Conservation (phyloP, 305 asterid genomes). For the Andrographis paniculata region DNA sequence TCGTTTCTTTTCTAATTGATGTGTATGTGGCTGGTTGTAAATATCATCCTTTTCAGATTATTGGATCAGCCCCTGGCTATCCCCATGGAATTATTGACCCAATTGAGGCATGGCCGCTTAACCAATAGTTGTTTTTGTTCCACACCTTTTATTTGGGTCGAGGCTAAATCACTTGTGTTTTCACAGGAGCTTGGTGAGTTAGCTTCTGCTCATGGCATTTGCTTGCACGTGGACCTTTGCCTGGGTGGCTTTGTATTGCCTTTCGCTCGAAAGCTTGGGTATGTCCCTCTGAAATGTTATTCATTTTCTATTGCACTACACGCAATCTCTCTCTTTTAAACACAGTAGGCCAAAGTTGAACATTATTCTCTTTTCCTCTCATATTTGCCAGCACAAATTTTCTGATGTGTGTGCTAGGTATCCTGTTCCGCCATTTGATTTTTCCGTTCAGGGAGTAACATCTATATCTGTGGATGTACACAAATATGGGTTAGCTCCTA, state of each 20-base stretch:
- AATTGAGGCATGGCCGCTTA: slow-evolving; percentile 56
- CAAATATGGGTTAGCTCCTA: slow-evolving; percentile 98
- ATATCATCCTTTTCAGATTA: slow-evolving; percentile 47
- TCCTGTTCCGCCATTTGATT: slow-evolving; percentile 89
- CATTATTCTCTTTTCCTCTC: too few relatives aligned
- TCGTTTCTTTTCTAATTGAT: slow-evolving; percentile 13
- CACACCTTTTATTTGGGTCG: too few relatives aligned
- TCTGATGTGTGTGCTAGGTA: slow-evolving; percentile 38
- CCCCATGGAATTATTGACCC: slow-evolving; percentile 99
- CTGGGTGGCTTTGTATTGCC: slow-evolving; percentile 98
- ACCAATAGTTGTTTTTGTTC: too few relatives aligned
- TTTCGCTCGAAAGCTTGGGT: slow-evolving; percentile 98
- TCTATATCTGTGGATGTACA: slow-evolving; percentile 95
- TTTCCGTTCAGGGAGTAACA: slow-evolving; percentile 88
- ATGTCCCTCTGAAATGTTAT: slow-evolving; percentile 18
- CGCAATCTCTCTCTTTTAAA: too few relatives aligned
- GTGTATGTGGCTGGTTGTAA: slow-evolving; percentile 10
- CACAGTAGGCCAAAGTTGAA: too few relatives aligned
- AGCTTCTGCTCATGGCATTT: slow-evolving; percentile 52
- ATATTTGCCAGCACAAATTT: too few relatives aligned
- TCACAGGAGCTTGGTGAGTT: slow-evolving; percentile 89
- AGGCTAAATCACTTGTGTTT: slow-evolving; percentile 19
- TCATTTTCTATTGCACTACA: too few relatives aligned
- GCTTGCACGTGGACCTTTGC: slow-evolving; percentile 98
- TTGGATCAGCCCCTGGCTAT: slow-evolving; percentile 99